Conservation (phyloP, 257 asterid genomes). For the Cynanchum wilfordii region DNA sequence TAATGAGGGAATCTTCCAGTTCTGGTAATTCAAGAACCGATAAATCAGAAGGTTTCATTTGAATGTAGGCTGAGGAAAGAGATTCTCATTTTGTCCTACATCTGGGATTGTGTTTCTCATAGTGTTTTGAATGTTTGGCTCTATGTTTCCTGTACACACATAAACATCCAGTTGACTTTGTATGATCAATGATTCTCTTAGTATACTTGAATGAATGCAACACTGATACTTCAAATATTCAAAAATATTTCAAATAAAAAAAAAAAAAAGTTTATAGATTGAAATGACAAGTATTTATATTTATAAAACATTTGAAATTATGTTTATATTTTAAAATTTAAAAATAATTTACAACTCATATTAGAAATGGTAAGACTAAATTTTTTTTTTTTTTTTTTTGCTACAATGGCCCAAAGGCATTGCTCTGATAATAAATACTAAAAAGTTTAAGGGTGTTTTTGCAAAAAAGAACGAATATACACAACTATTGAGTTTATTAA, state of each 20-base stretch:
- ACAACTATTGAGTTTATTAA: not conserved
- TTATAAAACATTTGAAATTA: no score
- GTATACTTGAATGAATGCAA: no score
- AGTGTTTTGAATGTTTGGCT: not conserved
- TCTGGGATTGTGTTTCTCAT: not conserved
- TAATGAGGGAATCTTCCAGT: constrained; percentile 76
- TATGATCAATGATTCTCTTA: no score
- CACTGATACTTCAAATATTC: no score
- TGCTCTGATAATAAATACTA: not conserved
- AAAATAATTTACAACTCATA: no score
- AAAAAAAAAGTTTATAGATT: no score
- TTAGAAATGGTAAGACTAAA: no score
- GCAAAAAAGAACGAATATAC: constrained; percentile 9
- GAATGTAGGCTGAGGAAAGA: constrained; percentile 14
- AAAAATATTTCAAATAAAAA: no score
- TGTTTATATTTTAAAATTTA: no score
- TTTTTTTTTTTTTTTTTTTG: no score
- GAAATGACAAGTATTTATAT: no score
- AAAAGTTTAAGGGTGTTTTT: not conserved
- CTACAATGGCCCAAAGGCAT: not conserved
- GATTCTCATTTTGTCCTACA: not conserved
- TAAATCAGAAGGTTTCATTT: constrained; percentile 55
- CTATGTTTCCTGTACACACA: not conserved
- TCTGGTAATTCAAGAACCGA: constrained; percentile 72
- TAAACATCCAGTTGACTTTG: not conserved